Evolutionary conservation across 148 eudicot species (phyloP).

Genomic region (Chenopodium quinoa): DNA sequence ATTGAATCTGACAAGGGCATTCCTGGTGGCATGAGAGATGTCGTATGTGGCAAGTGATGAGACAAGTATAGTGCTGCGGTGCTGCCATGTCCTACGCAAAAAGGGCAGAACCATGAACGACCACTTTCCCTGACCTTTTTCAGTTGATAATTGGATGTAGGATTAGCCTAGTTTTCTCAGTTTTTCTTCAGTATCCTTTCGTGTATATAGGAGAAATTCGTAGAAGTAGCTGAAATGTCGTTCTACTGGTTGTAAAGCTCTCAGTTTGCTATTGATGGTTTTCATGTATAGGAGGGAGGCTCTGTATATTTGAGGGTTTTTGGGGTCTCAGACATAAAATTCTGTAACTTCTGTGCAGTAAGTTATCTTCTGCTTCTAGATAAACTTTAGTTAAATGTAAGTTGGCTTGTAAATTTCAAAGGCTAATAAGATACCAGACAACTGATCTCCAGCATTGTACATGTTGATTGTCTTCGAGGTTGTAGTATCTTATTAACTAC

Average conservation of each 20-base stretch:
- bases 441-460: not conserved
- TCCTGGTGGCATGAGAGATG: slow-evolving; percentile 23
- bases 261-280: slow-evolving; percentile 2
- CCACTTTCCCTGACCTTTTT: not conserved
- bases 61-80: not conserved
- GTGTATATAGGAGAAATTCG: slow-evolving; percentile 26
- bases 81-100: slow-evolving; percentile 8
- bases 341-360: slow-evolving; percentile 17
- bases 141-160: slow-evolving; percentile 16
- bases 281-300: slow-evolving; percentile 35
- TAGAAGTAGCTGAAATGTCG: slow-evolving; percentile 14
- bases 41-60: slow-evolving; percentile 28
- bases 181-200: slow-evolving; percentile 12
- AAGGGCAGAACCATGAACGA: not conserved
- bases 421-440: slow-evolving; percentile 1
- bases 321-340: slow-evolving; percentile 22
- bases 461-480: not conserved
- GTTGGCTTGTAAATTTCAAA: not conserved
- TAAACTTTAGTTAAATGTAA: not conserved
- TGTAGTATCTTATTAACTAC: not conserved
- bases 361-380: slow-evolving; percentile 6
- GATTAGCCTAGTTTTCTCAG: slow-evolving; percentile 20
- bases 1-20: slow-evolving; percentile 37
- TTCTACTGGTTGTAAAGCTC: slow-evolving; percentile 22
- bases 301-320: slow-evolving; percentile 32